Evolutionary conservation across 768 basidiomycete species (phyloP).

Genomic region (Sistotremastrum suecicum): DNA sequence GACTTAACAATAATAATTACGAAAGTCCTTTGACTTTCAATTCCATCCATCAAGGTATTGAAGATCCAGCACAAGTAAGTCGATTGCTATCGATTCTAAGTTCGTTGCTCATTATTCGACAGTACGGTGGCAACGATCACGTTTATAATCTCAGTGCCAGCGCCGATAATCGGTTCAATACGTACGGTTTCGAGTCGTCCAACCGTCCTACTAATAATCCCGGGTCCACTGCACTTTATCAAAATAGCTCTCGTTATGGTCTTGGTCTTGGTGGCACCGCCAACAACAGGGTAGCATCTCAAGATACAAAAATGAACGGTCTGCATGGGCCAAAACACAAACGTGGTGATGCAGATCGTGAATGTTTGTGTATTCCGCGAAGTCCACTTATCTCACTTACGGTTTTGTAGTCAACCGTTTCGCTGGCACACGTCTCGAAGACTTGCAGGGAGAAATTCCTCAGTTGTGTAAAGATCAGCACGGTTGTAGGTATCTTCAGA

Average conservation of each 20-base stretch:
- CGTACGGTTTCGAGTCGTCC: conserved; percentile 41
- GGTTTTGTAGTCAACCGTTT: conserved; percentile 74
- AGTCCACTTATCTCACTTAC: neutral
- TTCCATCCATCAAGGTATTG: conserved; percentile 33
- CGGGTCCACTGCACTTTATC: conserved; percentile 66
- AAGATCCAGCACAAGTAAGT: conserved; percentile 40
- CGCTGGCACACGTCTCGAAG: conserved; percentile 89
- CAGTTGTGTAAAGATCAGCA: conserved; percentile 97
- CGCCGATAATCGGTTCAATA: conserved; percentile 39
- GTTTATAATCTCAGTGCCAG: conserved; percentile 32
- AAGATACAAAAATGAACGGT: conserved; percentile 75
- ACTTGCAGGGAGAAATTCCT: conserved; percentile 89
- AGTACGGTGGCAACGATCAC: conserved; percentile 47
- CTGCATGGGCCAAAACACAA: conserved; percentile 90
- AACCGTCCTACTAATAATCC: conserved; percentile 14
- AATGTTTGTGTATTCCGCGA: conserved; percentile 33
- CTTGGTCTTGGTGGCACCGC: conserved; percentile 44
- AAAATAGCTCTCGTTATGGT: conserved; percentile 65
- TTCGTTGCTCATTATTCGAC: conserved; percentile 7
- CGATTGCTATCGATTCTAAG: conserved; percentile 5
- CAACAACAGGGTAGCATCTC: conserved; percentile 19
- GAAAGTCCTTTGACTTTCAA: conserved; percentile 41
- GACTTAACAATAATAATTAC: conserved; percentile 45
- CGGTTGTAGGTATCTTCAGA: conserved; percentile 95
- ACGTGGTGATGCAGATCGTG: conserved; percentile 81